Evolutionary conservation across 768 basidiomycete genomes (phyloP).

Genomic region (Amanita molliuscula): DNA sequence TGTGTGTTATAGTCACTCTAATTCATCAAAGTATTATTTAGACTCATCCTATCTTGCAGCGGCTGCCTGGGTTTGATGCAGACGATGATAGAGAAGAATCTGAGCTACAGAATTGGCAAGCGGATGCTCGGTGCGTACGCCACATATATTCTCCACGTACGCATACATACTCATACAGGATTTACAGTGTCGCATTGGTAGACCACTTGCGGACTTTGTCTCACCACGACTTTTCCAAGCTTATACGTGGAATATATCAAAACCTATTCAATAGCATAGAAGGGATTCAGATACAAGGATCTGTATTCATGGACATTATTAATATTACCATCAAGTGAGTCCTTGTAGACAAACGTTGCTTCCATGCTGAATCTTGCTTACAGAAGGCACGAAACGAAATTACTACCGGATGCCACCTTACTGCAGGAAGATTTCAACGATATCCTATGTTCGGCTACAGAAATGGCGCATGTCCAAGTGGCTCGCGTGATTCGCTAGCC

Average conservation of each 20-base stretch:
- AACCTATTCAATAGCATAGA: conserved; percentile 56
- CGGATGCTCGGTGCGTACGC: conserved; percentile 5
- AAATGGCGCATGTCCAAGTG: conserved; percentile 75
- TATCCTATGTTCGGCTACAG: conserved; percentile 69
- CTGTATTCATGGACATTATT: conserved; percentile 48
- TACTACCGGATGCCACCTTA: conserved; percentile 29
- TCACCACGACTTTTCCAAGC: conserved; percentile 54
- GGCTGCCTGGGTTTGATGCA: conserved; percentile 47
- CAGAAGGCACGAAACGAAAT: conserved; percentile 17
- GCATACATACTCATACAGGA: conserved; percentile 2
- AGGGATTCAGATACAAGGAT: conserved; percentile 53
- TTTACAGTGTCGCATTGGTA: conserved; percentile 32
- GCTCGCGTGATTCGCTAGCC: conserved; percentile 68
- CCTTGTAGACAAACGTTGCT: neutral
- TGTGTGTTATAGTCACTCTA: conserved; percentile 23
- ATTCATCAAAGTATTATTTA: neutral
- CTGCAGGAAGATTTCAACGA: conserved; percentile 64
- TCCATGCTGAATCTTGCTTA: neutral
- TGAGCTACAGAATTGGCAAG: conserved; percentile 7
- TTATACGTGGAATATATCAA: conserved; percentile 52
- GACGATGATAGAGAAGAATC: conserved; percentile 35
- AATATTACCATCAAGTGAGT: conserved; percentile 26
- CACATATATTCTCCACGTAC: neutral
- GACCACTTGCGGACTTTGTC: conserved; percentile 54
- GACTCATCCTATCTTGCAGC: conserved; percentile 23